Conservation (phyloP, 2,329 filamentous ascomycete genomes). For the Penicillium sp. region DNA sequence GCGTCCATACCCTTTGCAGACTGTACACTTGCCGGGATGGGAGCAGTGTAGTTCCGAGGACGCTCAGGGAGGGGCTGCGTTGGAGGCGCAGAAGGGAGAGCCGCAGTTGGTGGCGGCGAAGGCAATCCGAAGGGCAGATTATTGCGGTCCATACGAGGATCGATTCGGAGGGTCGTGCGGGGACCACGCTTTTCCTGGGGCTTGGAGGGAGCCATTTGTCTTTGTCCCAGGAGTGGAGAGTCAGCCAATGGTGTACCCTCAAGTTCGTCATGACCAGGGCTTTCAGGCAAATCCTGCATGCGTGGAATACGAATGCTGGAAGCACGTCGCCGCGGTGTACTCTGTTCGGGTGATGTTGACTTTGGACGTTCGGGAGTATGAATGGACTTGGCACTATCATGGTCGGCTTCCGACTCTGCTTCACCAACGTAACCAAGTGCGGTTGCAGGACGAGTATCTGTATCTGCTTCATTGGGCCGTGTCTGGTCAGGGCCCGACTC, state of each 20-base stretch:
- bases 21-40: slow-evolving; percentile 5
- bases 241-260: slow-evolving; percentile 29
- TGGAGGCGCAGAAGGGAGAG: slow-evolving; percentile 33
- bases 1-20: slow-evolving; percentile 21
- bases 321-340: slow-evolving; percentile 21
- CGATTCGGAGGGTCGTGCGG: slow-evolving; percentile 23
- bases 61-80: slow-evolving; percentile 21
- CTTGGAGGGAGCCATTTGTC: slow-evolving; percentile 17
- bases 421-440: slow-evolving; percentile 16
- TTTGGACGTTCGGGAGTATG: slow-evolving; percentile 24
- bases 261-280: slow-evolving; percentile 11
- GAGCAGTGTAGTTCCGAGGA: slow-evolving; percentile 29
- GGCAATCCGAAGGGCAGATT: slow-evolving; percentile 33
- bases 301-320: slow-evolving; percentile 27
- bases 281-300: slow-evolving; percentile 25
- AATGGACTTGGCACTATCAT: slow-evolving; percentile 17
- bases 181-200: slow-evolving; percentile 20
- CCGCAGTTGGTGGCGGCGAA: slow-evolving; percentile 36
- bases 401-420: slow-evolving; percentile 14
- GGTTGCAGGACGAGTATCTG: slow-evolving; percentile 17
- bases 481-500: slow-evolving; percentile 2
- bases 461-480: not conserved
- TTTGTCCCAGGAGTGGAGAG: slow-evolving; percentile 31
- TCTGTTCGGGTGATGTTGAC: slow-evolving; percentile 23
- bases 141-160: slow-evolving; percentile 21